These are phyloP conservation scores for Endogone sp. DNA, from an alignment of 192 early-diverging fungal genomes.

Conservation along the genomic window DNA sequence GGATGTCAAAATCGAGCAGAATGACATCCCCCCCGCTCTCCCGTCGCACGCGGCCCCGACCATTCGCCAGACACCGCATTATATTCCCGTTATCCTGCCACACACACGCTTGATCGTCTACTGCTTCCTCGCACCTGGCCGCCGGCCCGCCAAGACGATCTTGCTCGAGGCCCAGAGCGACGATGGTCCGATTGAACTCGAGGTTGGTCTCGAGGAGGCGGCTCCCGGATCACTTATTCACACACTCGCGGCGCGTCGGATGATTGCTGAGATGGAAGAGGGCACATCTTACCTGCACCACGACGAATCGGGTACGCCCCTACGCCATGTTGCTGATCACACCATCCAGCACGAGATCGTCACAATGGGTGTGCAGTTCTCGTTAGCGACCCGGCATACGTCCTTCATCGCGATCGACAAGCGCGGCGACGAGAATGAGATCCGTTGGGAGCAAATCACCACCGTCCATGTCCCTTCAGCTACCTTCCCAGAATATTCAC, in stretches of 20 bases:
- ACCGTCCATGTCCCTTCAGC: background rate
- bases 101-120: slow-evolving; percentile 33
- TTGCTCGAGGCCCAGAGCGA: slow-evolving; percentile 21
- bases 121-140: slow-evolving; percentile 30
- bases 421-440: background rate
- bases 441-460: slow-evolving; percentile 1
- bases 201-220: slow-evolving; percentile 25
- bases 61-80: slow-evolving; percentile 32
- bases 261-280: slow-evolving; percentile 46
- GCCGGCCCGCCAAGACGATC: slow-evolving; percentile 20
- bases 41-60: slow-evolving; percentile 12
- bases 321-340: background rate
- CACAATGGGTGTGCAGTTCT: slow-evolving; percentile 24
- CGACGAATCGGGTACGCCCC: background rate
- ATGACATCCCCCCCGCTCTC: slow-evolving; percentile 10
- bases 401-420: slow-evolving; percentile 40
- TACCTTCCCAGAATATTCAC: too few relatives aligned
- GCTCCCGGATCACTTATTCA: slow-evolving; percentile 24
- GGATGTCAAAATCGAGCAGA: slow-evolving; percentile 16
- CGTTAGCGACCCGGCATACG: slow-evolving; percentile 26
- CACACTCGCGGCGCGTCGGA: slow-evolving; percentile 36
- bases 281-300: slow-evolving; percentile 35
- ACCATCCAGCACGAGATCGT: slow-evolving; percentile 35
- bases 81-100: slow-evolving; percentile 27
- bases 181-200: slow-evolving; percentile 38